Conservation (phyloP, 2,329 filamentous ascomycete genomes). For the Rasamsonia emersonii region DNA sequence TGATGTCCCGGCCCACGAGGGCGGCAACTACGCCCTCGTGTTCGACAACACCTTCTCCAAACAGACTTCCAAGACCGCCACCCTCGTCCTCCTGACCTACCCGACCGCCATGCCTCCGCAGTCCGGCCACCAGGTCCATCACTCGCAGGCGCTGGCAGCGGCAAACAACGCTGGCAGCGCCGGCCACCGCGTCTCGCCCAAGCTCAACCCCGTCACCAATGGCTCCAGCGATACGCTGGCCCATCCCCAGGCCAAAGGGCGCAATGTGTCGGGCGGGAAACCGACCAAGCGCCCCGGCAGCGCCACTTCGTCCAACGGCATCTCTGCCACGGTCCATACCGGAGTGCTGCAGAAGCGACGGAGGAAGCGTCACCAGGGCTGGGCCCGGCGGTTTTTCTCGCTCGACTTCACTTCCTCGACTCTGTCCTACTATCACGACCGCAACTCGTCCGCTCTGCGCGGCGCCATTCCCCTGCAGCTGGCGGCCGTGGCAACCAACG, state of each 20-base stretch:
- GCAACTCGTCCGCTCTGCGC: conserved; percentile 82
- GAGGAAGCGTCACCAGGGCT: conserved; percentile 88
- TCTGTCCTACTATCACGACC: conserved; percentile 91
- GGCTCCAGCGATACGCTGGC: conserved; percentile 46
- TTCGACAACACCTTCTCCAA: conserved; percentile 99
- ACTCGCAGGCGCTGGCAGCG: conserved; percentile 44
- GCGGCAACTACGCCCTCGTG: conserved; percentile 90
- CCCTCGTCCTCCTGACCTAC: conserved; percentile 89
- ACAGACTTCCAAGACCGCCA: conserved; percentile 86
- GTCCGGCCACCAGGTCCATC: conserved; percentile 40
- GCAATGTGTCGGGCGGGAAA: conserved; percentile 8
- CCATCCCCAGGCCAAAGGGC: conserved; percentile 23
- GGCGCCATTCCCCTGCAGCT: conserved; percentile 88
- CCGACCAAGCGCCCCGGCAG: conserved; percentile 17
- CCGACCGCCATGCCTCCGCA: conserved; percentile 57
- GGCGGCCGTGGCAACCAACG: conserved; percentile 83
- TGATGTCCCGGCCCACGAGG: conserved; percentile 64
- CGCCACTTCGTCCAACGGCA: conserved; percentile 16
- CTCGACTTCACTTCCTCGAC: conserved; percentile 91
- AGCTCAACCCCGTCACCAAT: conserved; percentile 30
- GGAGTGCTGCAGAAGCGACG: conserved; percentile 82
- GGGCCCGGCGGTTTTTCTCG: conserved; percentile 89
- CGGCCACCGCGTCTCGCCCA: conserved; percentile 17
- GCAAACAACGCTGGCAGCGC: conserved; percentile 18
- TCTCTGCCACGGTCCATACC: conserved; percentile 58